Percentiles rank a stretch among this genome's conserved stretches.
Conservation (phyloP, 331 rosid genomes). For the Quercus phellos region DNA sequence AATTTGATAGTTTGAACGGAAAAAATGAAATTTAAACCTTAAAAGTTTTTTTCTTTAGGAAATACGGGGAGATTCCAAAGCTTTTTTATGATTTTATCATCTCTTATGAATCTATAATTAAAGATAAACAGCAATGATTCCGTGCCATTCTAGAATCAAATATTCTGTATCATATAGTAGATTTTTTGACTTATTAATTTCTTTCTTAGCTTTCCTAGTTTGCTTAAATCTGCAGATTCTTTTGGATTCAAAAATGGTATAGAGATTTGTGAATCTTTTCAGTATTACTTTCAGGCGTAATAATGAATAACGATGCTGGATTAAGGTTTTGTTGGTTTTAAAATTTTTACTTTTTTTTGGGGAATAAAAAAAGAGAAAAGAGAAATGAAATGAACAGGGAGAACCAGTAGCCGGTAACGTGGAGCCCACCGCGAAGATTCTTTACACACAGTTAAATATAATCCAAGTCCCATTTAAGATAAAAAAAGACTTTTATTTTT, state of each 20-base stretch:
- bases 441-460: not conserved
- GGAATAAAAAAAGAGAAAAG: not conserved
- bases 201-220: not conserved
- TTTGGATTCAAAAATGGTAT: not conserved
- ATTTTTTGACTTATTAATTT: not conserved
- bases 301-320: not conserved
- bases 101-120: not conserved
- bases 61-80: too few species aligned
- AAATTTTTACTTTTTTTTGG: too few species aligned
- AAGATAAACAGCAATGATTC: not conserved
- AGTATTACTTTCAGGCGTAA: too few species aligned
- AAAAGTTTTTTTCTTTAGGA: too few species aligned
- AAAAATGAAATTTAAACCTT: too few species aligned
- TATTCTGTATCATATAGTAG: not conserved
- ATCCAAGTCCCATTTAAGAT: not conserved
- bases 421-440: conserved; percentile 24
- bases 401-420: not conserved
- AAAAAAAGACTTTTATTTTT: not conserved
- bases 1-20: too few species aligned
- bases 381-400: not conserved
- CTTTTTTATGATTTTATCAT: too few species aligned
- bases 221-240: not conserved
- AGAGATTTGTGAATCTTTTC: not conserved
- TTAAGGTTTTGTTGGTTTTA: not conserved
- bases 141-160: not conserved